These are phyloP conservation scores for Lecanosticta acicola DNA, from an alignment of 2,329 filamentous ascomycete species.

Conservation along the genomic window DNA sequence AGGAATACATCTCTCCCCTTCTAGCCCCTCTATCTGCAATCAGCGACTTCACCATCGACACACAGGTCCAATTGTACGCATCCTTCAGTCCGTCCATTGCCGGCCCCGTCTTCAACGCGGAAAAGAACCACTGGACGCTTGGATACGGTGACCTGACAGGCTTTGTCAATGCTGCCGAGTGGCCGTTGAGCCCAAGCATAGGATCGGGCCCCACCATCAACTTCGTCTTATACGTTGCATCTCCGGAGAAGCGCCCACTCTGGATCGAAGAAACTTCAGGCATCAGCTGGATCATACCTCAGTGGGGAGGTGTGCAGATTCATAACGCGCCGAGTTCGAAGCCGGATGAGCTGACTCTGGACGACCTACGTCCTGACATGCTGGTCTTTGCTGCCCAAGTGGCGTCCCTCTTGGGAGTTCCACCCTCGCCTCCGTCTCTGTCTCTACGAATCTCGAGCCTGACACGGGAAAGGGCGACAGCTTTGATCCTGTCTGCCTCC, in stretches of 20 bases:
- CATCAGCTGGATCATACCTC: slow-evolving; percentile 87
- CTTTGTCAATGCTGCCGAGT: slow-evolving; percentile 96
- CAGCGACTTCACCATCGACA: slow-evolving; percentile 93
- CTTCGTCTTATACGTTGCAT: slow-evolving; percentile 85
- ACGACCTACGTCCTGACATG: slow-evolving; percentile 71
- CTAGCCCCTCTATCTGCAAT: slow-evolving; percentile 73
- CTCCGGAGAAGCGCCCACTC: slow-evolving; percentile 57
- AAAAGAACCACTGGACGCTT: slow-evolving; percentile 59
- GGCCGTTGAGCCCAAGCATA: slow-evolving; percentile 92
- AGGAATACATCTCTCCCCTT: slow-evolving; percentile 75
- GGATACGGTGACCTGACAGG: slow-evolving; percentile 82
- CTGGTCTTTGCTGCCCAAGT: slow-evolving; percentile 88
- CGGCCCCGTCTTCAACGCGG: slow-evolving; percentile 50
- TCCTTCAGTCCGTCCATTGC: slow-evolving; percentile 58
- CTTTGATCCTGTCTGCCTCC: slow-evolving; percentile 80
- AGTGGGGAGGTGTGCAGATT: slow-evolving; percentile 80
- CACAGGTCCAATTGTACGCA: slow-evolving; percentile 91
- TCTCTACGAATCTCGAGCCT: slow-evolving; percentile 80
- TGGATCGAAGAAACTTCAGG: slow-evolving; percentile 54
- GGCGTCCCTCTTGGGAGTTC: slow-evolving; percentile 78
- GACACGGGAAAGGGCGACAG: slow-evolving; percentile 76
- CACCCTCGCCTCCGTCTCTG: slow-evolving; percentile 69
- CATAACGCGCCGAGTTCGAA: slow-evolving; percentile 51
- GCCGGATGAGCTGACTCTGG: slow-evolving; percentile 50
- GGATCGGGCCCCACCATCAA: slow-evolving; percentile 91